Percentiles rank a stretch among this genome's conserved stretches.
These are phyloP conservation scores for Solioccasus polychromus DNA, from an alignment of 768 basidiomycete species.

Conservation along the genomic window DNA sequence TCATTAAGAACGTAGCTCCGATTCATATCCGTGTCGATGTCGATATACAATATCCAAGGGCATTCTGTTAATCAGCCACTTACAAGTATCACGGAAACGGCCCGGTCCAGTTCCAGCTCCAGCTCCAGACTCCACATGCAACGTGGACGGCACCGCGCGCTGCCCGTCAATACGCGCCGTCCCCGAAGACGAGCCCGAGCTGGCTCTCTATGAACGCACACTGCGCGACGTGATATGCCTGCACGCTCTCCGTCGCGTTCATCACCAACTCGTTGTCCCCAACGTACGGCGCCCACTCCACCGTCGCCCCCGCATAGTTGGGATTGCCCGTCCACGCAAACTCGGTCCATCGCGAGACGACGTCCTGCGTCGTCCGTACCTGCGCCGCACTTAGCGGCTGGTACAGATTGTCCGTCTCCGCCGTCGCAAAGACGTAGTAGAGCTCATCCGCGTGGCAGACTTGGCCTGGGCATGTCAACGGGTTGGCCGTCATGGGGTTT, in stretches of 20 bases:
- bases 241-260: not conserved
- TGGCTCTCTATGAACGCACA: constrained; percentile 6
- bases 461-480: constrained; percentile 5
- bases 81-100: no score
- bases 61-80: no score
- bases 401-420: constrained; percentile 10
- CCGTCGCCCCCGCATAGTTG: constrained; percentile 8
- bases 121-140: no score
- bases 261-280: constrained; percentile 8
- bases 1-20: no score
- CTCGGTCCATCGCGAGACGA: constrained; percentile 3
- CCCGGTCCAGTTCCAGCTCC: no score
- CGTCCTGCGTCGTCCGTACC: constrained; percentile 1
- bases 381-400: constrained; percentile 6
- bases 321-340: constrained; percentile 7
- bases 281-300: constrained; percentile 6
- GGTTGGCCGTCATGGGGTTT: constrained; percentile 4
- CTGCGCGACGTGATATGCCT: constrained; percentile 2
- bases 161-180: not conserved
- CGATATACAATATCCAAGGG: no score
- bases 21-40: no score
- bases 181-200: constrained; percentile 5
- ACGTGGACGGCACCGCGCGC: no score
- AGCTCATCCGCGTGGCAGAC: constrained; percentile 13
- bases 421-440: constrained; percentile 12